Conservation (phyloP, 2,329 filamentous ascomycete genomes). For the Lojkania enalia region DNA sequence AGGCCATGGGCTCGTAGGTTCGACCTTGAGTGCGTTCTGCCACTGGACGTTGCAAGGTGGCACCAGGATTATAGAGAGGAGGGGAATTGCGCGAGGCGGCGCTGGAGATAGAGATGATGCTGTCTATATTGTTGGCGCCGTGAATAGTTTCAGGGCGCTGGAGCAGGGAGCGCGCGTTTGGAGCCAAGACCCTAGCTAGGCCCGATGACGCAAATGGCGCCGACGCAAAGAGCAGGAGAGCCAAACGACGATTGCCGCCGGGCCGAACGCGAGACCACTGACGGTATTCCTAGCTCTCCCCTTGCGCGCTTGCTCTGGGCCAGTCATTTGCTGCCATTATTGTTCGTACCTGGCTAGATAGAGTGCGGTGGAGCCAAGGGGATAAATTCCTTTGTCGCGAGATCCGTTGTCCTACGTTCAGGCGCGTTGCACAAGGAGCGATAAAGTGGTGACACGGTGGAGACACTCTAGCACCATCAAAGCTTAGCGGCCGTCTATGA, state of each 20-base stretch:
- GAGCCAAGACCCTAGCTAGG: not conserved
- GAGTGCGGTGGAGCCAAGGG: not conserved
- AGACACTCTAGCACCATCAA: not conserved
- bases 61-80: not conserved
- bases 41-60: not conserved
- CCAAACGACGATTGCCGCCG: not conserved
- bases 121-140: not conserved
- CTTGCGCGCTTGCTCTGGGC: not conserved
- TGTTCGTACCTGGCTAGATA: not conserved
- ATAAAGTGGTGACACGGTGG: not conserved
- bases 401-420: too few species aligned
- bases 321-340: not conserved
- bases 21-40: too few species aligned
- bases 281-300: too few species aligned
- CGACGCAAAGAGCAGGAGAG: not conserved
- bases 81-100: not conserved
- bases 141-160: not conserved
- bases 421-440: not conserved
- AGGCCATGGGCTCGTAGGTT: not conserved
- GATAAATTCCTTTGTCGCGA: not conserved
- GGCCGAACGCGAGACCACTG: not conserved
- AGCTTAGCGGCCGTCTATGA: not conserved
- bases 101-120: not conserved
- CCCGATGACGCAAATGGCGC: slow-evolving; percentile 2
- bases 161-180: not conserved